Evolutionary conservation across 2,329 filamentous ascomycete species (phyloP), one percentile per base, ranked within the genome.

Genomic region (Talaromyces piceae): DNA sequence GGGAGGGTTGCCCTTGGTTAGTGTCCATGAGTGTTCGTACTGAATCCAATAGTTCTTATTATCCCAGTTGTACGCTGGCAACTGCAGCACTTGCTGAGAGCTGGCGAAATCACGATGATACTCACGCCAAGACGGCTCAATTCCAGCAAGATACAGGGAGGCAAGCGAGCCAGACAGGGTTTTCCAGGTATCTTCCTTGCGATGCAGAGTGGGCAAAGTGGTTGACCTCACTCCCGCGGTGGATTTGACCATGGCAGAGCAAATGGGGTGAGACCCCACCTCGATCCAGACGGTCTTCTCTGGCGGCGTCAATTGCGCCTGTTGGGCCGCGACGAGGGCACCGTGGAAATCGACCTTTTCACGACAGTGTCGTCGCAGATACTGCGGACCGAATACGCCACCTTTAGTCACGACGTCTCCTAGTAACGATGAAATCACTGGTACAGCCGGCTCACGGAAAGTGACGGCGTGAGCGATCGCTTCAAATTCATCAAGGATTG

Each of bases 111-210:
- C 74, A 52, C 73, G 72, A 66, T 85, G 80, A 61, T 79, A 86
- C 66, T 87, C 86, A 54, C 83, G 78, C 77, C 85, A 90, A 63
- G 86, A 77, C 51, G 88, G 71, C 3, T 22, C 18, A 6, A 41
- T 16, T 0, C 51, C 51, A 11, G 25, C 44, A 4, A 6, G 6
- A 18, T 47, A 51, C 1, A 31, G 9, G 43, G 43, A 11, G 8
- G 30, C 4, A 3, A 51, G 23, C 13, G 28, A 11, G 3, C 18
- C 25, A 16, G 43, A 20, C 1, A 47, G 28, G 4, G 31, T 51
- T 22, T n/a, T 41, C 49, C 43, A 51, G 23, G 31, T 47, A 16
- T 47, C 33, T 1, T 39, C 23, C 23, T 31, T 26, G 3, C 30
- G 20, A 11, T 45, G 31, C 18, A 51, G 5, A 5, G 33, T 25